Evolutionary conservation across 2,329 filamentous ascomycete genomes (phyloP).

Genomic region (Paraphoma sp.): DNA sequence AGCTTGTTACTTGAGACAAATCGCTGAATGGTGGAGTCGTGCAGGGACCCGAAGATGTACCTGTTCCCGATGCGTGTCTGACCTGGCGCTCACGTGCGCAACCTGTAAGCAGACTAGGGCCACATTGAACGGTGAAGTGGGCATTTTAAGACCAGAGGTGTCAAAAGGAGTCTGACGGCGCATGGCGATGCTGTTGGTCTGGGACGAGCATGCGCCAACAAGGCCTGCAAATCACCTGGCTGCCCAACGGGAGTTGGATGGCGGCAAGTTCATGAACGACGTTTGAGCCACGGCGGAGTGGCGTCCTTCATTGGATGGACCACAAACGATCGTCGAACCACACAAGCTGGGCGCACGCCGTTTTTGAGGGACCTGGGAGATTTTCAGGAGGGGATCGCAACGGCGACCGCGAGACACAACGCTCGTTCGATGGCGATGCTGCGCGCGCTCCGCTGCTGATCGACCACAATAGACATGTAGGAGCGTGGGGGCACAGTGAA

Average conservation of each 20-base stretch:
- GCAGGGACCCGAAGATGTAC: slow-evolving; percentile 33
- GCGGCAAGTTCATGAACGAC: slow-evolving; percentile 7
- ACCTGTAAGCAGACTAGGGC: slow-evolving; percentile 11
- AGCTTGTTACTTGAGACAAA: slow-evolving; percentile 39
- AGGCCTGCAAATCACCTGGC: slow-evolving; percentile 15
- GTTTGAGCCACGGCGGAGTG: slow-evolving; percentile 10
- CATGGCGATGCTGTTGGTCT: slow-evolving; percentile 5
- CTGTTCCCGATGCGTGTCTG: slow-evolving; percentile 41
- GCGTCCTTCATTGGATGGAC: slow-evolving; percentile 27
- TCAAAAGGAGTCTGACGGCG: slow-evolving; percentile 10
- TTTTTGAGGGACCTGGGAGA: slow-evolving; percentile 11
- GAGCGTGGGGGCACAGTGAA: slow-evolving; percentile 29
- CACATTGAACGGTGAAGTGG: slow-evolving; percentile 12
- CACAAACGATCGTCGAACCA: slow-evolving; percentile 8
- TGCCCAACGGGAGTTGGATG: slow-evolving; percentile 8
- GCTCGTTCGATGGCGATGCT: background rate
- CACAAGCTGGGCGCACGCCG: slow-evolving; percentile 11
- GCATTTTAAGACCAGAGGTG: slow-evolving; percentile 18
- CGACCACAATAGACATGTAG: slow-evolving; percentile 7
- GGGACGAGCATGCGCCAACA: slow-evolving; percentile 2
- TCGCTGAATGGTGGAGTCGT: slow-evolving; percentile 30
- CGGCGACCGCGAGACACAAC: slow-evolving; percentile 11
- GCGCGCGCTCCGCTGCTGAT: slow-evolving; percentile 4
- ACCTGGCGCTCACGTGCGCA: slow-evolving; percentile 37
- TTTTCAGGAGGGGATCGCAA: slow-evolving; percentile 14